phyloP scores from a whole-genome alignment of 2,329 filamentous ascomycete species.

The Sclerotinia sclerotiorum region DNA sequence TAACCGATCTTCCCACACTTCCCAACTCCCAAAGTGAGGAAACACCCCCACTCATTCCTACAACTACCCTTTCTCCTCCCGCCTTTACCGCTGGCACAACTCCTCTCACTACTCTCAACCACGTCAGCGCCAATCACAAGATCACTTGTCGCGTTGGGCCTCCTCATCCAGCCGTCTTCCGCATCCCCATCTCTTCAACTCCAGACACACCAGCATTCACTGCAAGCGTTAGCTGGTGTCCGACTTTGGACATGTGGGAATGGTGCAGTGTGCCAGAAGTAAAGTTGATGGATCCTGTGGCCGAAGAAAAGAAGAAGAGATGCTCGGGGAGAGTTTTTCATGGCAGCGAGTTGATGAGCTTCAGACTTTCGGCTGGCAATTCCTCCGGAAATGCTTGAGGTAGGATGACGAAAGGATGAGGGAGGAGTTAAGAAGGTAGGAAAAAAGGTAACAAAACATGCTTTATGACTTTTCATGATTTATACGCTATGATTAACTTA shows the following conservation, averaged over 20 bases:
- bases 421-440: background rate
- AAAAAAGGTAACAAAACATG: background rate
- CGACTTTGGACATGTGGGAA: background rate
- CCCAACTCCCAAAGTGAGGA: background rate
- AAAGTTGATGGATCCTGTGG: background rate
- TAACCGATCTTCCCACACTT: too few relatives aligned
- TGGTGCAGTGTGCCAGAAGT: constrained; percentile 20
- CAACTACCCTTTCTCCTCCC: background rate
- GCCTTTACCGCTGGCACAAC: background rate
- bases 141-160: background rate
- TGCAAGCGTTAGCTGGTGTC: background rate
- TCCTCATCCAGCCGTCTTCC: background rate
- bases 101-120: too few relatives aligned
- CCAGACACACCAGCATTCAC: background rate
- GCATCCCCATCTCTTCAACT: background rate
- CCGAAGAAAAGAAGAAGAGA: background rate
- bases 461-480: background rate
- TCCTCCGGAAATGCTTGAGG: background rate
- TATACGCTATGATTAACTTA: background rate
- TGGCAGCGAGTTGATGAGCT: background rate
- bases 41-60: background rate
- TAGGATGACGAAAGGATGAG: background rate
- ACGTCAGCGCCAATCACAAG: background rate
- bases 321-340: background rate
- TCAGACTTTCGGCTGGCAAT: background rate